Percentiles rank a stretch among this genome's conserved stretches.
These are phyloP conservation scores for Termitomyces sp. DNA, from an alignment of 1,284 basidiomycete genomes.

Conservation along the genomic window DNA sequence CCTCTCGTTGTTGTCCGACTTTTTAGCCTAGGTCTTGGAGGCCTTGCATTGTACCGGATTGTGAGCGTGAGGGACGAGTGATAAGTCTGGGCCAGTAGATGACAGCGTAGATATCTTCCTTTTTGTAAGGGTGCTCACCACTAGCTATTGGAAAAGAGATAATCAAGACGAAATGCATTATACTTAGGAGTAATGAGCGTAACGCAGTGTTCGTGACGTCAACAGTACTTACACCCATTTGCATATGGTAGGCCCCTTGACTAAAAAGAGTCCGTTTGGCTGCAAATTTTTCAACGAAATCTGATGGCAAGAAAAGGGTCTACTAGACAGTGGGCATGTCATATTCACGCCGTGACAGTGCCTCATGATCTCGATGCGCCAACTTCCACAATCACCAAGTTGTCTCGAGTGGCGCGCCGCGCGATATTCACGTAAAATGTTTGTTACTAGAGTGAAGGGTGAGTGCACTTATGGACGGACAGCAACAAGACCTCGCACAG, in stretches of 20 bases:
- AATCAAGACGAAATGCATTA: background rate
- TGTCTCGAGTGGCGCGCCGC: no score
- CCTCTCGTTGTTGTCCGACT: conserved; percentile 30
- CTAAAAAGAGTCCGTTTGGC: no score
- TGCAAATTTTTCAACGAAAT: no score
- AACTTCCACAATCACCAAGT: no score
- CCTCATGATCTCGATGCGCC: no score
- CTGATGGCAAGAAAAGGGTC: no score
- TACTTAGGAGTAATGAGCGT: background rate
- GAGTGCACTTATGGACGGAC: no score
- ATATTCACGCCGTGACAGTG: no score
- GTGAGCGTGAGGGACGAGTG: conserved; percentile 23
- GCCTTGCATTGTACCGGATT: conserved; percentile 26
- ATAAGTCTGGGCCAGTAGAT: background rate
- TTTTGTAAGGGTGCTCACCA: background rate
- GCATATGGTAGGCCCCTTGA: no score
- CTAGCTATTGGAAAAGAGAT: background rate
- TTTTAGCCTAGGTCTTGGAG: conserved; percentile 23
- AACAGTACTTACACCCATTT: no score
- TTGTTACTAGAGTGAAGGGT: background rate
- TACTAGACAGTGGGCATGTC: no score
- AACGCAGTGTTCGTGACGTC: background rate
- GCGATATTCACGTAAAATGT: no score
- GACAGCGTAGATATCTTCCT: background rate
- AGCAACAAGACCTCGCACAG: background rate